Conservation (phyloP, 2,329 filamentous ascomycete genomes). For the Sclerotinia sclerotiorum region DNA sequence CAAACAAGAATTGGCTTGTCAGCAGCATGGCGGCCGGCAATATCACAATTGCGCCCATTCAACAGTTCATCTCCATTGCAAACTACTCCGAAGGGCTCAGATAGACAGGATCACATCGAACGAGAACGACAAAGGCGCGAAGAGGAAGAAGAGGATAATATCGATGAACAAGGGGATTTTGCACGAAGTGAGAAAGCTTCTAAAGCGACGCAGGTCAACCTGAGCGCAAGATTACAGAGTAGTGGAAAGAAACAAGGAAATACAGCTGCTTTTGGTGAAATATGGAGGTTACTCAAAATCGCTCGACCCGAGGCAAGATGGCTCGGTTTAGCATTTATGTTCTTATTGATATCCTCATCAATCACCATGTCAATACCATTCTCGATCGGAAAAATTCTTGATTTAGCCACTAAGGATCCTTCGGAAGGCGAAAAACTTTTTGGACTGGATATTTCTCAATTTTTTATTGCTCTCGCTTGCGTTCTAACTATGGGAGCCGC, state of each 20-base stretch:
- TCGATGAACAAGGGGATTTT: constrained; percentile 59
- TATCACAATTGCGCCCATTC: constrained; percentile 37
- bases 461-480: constrained; percentile 76
- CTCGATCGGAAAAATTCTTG: constrained; percentile 92
- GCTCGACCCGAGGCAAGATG: constrained; percentile 80
- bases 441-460: constrained; percentile 80
- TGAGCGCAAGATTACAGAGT: constrained; percentile 83
- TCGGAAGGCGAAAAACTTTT: constrained; percentile 71
- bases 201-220: constrained; percentile 83
- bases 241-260: constrained; percentile 58
- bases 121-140: constrained; percentile 43
- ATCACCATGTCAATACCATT: constrained; percentile 97
- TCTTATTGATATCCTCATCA: constrained; percentile 83
- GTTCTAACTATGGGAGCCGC: constrained; percentile 80
- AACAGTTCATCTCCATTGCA: constrained; percentile 33
- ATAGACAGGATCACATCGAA: constrained; percentile 41
- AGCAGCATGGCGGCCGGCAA: constrained; percentile 37
- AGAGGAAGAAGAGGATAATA: constrained; percentile 45
- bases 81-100: constrained; percentile 31
- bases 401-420: constrained; percentile 76
- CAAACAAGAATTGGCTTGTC: constrained; percentile 27
- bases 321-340: constrained; percentile 75
- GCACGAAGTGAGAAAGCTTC: constrained; percentile 78
- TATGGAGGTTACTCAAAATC: constrained; percentile 86
- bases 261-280: constrained; percentile 67